phyloP scores from a whole-genome alignment of 495 filamentous ascomycete species.

The Echria macrotheca region DNA sequence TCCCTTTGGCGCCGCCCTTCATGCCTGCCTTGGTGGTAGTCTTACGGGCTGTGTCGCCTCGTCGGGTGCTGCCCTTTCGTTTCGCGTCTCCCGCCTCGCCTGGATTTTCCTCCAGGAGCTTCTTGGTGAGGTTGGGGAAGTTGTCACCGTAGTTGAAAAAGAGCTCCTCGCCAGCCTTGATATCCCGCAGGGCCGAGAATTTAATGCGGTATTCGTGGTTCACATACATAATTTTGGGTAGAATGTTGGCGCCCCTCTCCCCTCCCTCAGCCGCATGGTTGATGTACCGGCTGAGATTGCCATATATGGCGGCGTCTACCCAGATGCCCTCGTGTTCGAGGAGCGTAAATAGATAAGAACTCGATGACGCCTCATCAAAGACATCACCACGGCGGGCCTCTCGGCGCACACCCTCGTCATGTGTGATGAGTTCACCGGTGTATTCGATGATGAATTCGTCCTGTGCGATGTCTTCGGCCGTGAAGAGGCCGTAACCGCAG shows the following conservation, averaged over 20 bases:
- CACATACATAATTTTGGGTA: slow-evolving; percentile 55
- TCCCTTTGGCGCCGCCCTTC: slow-evolving; percentile 2
- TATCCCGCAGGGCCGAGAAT: slow-evolving; percentile 54
- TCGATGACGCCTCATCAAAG: slow-evolving; percentile 55
- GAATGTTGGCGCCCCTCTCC: slow-evolving; percentile 47
- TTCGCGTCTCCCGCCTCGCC: slow-evolving; percentile 12
- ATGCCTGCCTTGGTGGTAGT: slow-evolving; percentile 11
- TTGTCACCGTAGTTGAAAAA: slow-evolving; percentile 65
- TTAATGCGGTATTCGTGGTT: slow-evolving; percentile 64
- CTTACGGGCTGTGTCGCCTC: slow-evolving; percentile 17
- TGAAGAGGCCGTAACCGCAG: slow-evolving; percentile 62
- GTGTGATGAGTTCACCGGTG: slow-evolving; percentile 62
- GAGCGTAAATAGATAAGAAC: slow-evolving; percentile 62
- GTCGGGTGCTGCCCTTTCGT: slow-evolving; percentile 17
- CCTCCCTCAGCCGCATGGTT: slow-evolving; percentile 52
- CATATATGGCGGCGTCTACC: slow-evolving; percentile 49
- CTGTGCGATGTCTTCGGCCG: slow-evolving; percentile 53
- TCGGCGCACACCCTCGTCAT: slow-evolving; percentile 54
- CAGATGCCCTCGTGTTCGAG: slow-evolving; percentile 49
- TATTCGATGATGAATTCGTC: slow-evolving; percentile 67
- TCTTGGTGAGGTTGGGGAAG: slow-evolving; percentile 46
- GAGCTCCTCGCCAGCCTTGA: slow-evolving; percentile 60
- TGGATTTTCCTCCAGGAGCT: slow-evolving; percentile 39
- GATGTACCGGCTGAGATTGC: slow-evolving; percentile 59
- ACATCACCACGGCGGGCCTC: slow-evolving; percentile 53